A percentile compares a stretch with the other conserved stretches of the same genome.
Evolutionary conservation across 2,329 filamentous ascomycete species (phyloP).

Genomic region (Ophiostoma populinum): DNA sequence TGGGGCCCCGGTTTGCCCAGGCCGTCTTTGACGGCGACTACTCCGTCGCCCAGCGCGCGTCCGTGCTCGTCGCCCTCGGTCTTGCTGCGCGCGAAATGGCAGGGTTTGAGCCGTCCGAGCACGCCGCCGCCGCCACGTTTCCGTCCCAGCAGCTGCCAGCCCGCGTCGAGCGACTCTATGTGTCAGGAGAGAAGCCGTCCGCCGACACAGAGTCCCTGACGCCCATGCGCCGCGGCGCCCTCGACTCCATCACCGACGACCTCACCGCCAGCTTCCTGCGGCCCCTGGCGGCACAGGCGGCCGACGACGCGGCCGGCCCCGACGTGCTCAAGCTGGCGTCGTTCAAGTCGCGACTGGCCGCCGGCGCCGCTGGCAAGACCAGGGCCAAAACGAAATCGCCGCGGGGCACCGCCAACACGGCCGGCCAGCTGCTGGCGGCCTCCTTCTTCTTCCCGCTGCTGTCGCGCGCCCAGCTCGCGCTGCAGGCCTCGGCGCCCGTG

Average conservation of each 20-base stretch:
- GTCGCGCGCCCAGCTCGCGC: conserved; percentile 56
- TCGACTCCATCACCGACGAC: conserved; percentile 50
- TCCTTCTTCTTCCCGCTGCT: conserved; percentile 79
- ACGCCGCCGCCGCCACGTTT: conserved; percentile 38
- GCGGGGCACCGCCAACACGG: conserved; percentile 51
- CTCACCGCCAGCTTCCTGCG: conserved; percentile 59
- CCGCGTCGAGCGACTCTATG: conserved; percentile 56
- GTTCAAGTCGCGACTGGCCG: conserved; percentile 56
- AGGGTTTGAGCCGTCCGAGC: conserved; percentile 46
- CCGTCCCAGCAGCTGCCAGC: conserved; percentile 66
- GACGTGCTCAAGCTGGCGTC: conserved; percentile 76
- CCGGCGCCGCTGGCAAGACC: conserved; percentile 10
- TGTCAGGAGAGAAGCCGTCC: no score
- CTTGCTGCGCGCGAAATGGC: conserved; percentile 71
- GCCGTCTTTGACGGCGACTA: conserved; percentile 88
- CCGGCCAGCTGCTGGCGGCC: conserved; percentile 56
- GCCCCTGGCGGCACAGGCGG: conserved; percentile 66
- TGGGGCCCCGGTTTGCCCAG: conserved; percentile 71
- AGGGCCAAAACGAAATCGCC: conserved; percentile 13
- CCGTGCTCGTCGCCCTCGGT: conserved; percentile 67
- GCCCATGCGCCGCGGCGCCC: conserved; percentile 35
- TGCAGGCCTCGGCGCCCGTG: conserved; percentile 21
- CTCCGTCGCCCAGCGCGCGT: conserved; percentile 67
- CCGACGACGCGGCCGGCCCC: conserved; percentile 63
- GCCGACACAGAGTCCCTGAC: no score